Evolutionary conservation across 73 alveolate genomes (phyloP).

Genomic region (Uronychia setigera): DNA sequence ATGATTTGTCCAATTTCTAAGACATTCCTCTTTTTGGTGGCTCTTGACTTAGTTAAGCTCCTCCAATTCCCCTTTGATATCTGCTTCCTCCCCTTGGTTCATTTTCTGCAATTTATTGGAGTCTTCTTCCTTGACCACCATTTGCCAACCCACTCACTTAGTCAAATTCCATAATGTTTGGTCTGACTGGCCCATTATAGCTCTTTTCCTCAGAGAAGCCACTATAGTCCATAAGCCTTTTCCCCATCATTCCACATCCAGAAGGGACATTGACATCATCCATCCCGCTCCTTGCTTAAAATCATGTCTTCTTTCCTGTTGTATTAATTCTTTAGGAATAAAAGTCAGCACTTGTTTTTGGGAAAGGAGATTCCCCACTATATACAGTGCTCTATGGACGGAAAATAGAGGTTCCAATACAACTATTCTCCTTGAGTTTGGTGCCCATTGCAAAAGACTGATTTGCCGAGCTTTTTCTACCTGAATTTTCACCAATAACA

Average conservation of each 20-base stretch:
- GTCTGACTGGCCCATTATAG: no score
- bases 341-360: not conserved
- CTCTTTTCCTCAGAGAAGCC: not conserved
- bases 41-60: not conserved
- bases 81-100: not conserved
- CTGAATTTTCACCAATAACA: not conserved
- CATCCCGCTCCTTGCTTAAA: no score
- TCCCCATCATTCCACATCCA: not conserved
- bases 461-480: not conserved
- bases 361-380: not conserved
- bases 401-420: no score
- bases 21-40: not conserved
- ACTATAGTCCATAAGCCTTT: not conserved
- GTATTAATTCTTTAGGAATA: not conserved
- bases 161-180: no score
- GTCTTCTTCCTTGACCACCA: not conserved
- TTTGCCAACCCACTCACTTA: not conserved
- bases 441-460: not conserved
- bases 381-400: not conserved
- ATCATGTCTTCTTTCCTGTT: not conserved
- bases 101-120: not conserved
- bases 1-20: not conserved
- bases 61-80: not conserved
- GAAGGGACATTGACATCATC: no score
- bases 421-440: no score